These are phyloP conservation scores for Pyrenochaeta sp. DNA, from an alignment of 2,329 filamentous ascomycete species.

Conservation along the genomic window DNA sequence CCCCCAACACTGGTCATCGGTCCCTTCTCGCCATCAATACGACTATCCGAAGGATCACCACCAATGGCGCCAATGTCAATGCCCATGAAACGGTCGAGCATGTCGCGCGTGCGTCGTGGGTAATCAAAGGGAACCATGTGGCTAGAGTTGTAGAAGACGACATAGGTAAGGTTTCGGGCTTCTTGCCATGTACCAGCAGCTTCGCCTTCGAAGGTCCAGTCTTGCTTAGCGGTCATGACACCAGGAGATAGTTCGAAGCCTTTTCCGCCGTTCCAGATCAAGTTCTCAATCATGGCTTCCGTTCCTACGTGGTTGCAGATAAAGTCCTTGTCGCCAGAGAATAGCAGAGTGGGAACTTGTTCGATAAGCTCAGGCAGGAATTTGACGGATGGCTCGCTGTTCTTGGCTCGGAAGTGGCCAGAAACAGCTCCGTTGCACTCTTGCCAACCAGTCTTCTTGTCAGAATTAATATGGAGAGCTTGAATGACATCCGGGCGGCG, in stretches of 20 bases:
- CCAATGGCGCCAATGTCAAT: slow-evolving; percentile 92
- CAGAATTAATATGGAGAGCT: slow-evolving; percentile 82
- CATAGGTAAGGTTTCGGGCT: slow-evolving; percentile 93
- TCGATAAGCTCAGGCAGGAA: slow-evolving; percentile 81
- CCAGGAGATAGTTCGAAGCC: slow-evolving; percentile 90
- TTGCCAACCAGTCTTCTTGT: slow-evolving; percentile 86
- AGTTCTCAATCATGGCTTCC: slow-evolving; percentile 85
- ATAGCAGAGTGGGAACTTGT: slow-evolving; percentile 81
- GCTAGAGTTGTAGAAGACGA: slow-evolving; percentile 92
- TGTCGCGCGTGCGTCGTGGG: slow-evolving; percentile 84
- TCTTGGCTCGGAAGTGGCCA: slow-evolving; percentile 70
- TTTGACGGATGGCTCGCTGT: slow-evolving; percentile 75
- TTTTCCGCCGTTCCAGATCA: slow-evolving; percentile 89
- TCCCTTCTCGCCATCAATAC: slow-evolving; percentile 84
- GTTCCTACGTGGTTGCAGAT: slow-evolving; percentile 98
- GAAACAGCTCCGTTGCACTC: slow-evolving; percentile 88
- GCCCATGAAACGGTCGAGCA: slow-evolving; percentile 95
- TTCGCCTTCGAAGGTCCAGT: slow-evolving; percentile 93
- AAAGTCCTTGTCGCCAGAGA: slow-evolving; percentile 91
- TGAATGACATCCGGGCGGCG: slow-evolving; percentile 77
- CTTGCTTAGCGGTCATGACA: slow-evolving; percentile 86
- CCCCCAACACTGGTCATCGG: slow-evolving; percentile 79
- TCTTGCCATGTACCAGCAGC: slow-evolving; percentile 91
- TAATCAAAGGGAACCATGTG: slow-evolving; percentile 99
- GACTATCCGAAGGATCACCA: slow-evolving; percentile 77